Base-by-base conservation (phyloP, 495 filamentous ascomycete species). In the Echria macrotheca region DNA sequence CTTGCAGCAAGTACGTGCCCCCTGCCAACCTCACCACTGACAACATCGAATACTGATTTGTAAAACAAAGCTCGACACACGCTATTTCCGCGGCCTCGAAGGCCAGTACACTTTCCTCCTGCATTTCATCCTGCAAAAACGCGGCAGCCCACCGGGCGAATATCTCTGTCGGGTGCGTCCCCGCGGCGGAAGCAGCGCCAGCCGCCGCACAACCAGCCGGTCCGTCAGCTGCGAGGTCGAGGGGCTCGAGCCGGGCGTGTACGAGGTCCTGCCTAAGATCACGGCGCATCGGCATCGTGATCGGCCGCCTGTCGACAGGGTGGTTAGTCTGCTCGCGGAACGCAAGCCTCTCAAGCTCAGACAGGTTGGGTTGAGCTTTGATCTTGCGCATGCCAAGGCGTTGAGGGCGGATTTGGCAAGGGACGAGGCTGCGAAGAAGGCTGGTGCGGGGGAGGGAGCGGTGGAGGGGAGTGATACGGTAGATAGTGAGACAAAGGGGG, bases 71-170 rank as follows among this genome's bases (percentile, higher is more conserved):
- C 51, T 87, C n/a, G 85, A 89, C 59, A 69, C 75, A 7, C 77
- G 85, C 3, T 89, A 87, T 56, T 89, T 84, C 67, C 68, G 65
- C 51, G 85, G 84, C 1, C 72, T 89, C 2, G 67, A 73, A 28
- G 86, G 85, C 17, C 75, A 84, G 58, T 89, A 86, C 52, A 59
- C 59, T n/a, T 89, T 85, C 61, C 53, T 75, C 2, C 67, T 87
- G 10, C 79, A 86, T 47, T 89, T 88, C 66, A 74, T 85, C 15
- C 64, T 89, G 0, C 76, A 87, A 42, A 84, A 80, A 56, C 77
- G 85, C 17, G 81, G 74, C 28, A 76, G 85, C 43, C 68, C 79
- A 24, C 36, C 51, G 0, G 81, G 83, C 28, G 88, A 87, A 55
- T 79, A 87, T 37, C 78, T 87, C 15, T 82, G 84, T 53, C 85